A percentile compares a stretch with the other conserved stretches of the same genome.
Conservation (phyloP, 2,329 filamentous ascomycete genomes). For the Hypoxylon sp. region DNA sequence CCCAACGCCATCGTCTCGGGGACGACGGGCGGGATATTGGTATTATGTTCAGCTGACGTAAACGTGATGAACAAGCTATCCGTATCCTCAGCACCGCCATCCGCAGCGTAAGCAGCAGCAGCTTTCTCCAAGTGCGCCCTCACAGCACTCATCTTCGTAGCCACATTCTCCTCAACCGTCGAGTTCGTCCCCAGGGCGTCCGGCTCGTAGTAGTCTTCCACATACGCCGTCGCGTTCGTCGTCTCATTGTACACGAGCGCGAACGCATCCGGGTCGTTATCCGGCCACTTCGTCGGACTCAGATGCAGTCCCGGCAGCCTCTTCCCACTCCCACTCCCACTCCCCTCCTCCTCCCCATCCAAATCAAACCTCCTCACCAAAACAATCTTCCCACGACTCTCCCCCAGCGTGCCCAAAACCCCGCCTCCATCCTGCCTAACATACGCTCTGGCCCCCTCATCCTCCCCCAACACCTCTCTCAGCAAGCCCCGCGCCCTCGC, state of each 20-base stretch:
- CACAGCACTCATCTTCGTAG: conserved; percentile 62
- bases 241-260: conserved; percentile 59
- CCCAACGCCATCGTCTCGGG: conserved; percentile 64
- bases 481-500: conserved; percentile 57
- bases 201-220: conserved; percentile 66
- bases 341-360: conserved; percentile 46
- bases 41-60: conserved; percentile 60
- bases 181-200: conserved; percentile 46
- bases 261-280: conserved; percentile 58
- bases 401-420: conserved; percentile 44
- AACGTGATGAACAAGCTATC: conserved; percentile 65
- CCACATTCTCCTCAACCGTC: conserved; percentile 57
- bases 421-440: conserved; percentile 49
- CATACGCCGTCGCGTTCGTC: conserved; percentile 58
- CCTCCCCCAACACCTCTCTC: conserved; percentile 58
- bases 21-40: conserved; percentile 57
- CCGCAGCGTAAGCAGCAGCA: conserved; percentile 36
- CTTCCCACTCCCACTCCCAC: not conserved
- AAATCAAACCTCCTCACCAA: conserved; percentile 64
- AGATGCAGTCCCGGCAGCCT: conserved; percentile 64
- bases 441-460: conserved; percentile 57
- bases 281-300: conserved; percentile 60
- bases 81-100: not conserved
- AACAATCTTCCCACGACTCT: conserved; percentile 53
- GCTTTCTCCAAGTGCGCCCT: conserved; percentile 58